Evolutionary conservation across 1,284 basidiomycete genomes (phyloP), one percentile per base, ranked within the genome.

Genomic region (Cystobasidium slooffiae): DNA sequence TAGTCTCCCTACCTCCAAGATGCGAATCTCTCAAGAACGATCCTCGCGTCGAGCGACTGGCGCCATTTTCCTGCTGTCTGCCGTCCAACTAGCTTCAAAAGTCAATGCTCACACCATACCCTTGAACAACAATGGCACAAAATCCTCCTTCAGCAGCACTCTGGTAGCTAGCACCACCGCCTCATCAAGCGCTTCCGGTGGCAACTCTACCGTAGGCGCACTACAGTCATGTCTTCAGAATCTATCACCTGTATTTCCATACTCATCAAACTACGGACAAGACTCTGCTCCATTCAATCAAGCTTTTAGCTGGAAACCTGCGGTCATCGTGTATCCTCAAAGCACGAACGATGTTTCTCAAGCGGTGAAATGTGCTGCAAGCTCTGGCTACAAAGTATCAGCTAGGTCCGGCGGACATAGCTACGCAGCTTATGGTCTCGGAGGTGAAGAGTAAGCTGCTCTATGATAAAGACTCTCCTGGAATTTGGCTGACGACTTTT

Each of bases 231-330:
- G 64, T 24, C 51, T 66, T 47, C 49, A 66, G 51, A 43, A 18
- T 41, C 51, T 66, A 8, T 43, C 47, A 18, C 64, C 64, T 22
- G 64, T 66, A 14, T 66, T 46, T 43, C 64, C 64, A 10, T 24
- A 43, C 37, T 66, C 64, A 3, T 24, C 22, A 51, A 66, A 55
- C 37, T 66, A 66, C 51, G 49, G 31, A 12, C 47, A 66, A 53
- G 64, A 66, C n/a, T 66, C 64, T 3, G 49, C 47, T 7, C 79
- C 81, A 2, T 83, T 82, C 79, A 83, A 83, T 59, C 76, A 82
- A 61, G 74, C 81, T 31, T 78, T 82, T 24, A 80, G 81, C 72
- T 82, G 80, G 55, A 78, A 78, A 18, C 81, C 83, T 0, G 66
- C 75, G 3, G 79, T 79, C 8, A 77, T 83, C 75, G 78, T 81